phyloP scores from a whole-genome alignment of 345 rosid genomes.

The Bruguiera gymnorhiza region DNA sequence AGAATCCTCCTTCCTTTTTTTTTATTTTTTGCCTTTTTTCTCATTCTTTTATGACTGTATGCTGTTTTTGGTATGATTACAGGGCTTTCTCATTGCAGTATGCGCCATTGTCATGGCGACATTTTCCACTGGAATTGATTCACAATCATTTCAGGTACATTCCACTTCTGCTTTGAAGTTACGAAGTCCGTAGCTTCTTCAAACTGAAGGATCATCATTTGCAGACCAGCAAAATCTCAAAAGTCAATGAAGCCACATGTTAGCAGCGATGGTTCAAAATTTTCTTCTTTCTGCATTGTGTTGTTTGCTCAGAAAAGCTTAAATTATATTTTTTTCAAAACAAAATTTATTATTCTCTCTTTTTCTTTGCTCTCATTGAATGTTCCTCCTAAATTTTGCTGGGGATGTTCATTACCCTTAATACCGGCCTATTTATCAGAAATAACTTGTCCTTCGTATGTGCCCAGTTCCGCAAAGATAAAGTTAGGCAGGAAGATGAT shows the following conservation, averaged over 20 bases:
- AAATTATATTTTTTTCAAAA: background rate
- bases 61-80: constrained; percentile 7
- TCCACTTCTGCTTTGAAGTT: background rate
- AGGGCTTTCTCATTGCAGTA: constrained; percentile 83
- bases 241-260: too few relatives aligned
- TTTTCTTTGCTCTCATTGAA: background rate
- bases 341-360: background rate
- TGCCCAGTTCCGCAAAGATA: constrained; percentile 61
- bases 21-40: background rate
- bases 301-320: too few relatives aligned
- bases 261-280: too few relatives aligned
- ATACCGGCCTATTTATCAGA: background rate
- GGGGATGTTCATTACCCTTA: too few relatives aligned
- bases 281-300: too few relatives aligned
- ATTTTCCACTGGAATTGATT: constrained; percentile 89
- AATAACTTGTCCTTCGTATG: constrained; percentile 1
- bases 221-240: too few relatives aligned
- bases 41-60: background rate
- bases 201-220: background rate
- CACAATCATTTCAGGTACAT: constrained; percentile 73
- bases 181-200: background rate
- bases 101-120: constrained; percentile 84
- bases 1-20: background rate
- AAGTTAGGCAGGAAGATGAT: constrained; percentile 52
- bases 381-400: too few relatives aligned